phyloP scores from a whole-genome alignment of 306 rosid species.

The Urtica urens region DNA sequence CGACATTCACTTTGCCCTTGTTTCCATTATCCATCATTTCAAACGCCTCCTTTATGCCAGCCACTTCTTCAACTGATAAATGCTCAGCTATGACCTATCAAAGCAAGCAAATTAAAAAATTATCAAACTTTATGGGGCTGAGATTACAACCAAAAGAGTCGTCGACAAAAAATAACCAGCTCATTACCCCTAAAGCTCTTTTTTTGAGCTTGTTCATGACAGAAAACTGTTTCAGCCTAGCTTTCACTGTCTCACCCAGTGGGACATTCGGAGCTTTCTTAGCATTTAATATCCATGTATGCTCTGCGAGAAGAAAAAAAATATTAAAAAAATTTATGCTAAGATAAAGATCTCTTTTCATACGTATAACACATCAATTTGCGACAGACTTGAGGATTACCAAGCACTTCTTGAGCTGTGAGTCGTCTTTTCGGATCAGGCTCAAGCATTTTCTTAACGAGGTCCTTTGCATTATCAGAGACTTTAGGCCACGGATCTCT shows the following conservation, averaged over 20 bases:
- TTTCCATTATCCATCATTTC: constrained; percentile 35
- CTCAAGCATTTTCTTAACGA: constrained; percentile 40
- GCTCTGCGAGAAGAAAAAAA: constrained; percentile 29
- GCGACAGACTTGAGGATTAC: constrained; percentile 15
- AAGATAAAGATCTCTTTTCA: too few relatives aligned
- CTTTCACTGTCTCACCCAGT: constrained; percentile 51
- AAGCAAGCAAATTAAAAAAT: neutral
- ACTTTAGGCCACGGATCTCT: constrained; percentile 51
- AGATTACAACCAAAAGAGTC: neutral
- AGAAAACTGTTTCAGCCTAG: constrained; percentile 50
- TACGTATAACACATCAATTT: neutral
- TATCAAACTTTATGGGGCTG: neutral
- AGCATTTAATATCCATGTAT: constrained; percentile 50
- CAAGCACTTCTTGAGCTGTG: constrained; percentile 38
- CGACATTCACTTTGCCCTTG: constrained; percentile 37
- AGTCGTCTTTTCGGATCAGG: constrained; percentile 37
- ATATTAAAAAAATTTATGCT: too few relatives aligned
- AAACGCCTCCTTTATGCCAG: constrained; percentile 49
- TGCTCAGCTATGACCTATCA: constrained; percentile 51
- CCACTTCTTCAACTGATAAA: constrained; percentile 50
- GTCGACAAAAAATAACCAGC: neutral
- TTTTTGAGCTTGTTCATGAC: constrained; percentile 54
- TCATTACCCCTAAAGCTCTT: constrained; percentile 47
- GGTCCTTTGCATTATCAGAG: constrained; percentile 39
- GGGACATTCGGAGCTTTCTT: constrained; percentile 54